phyloP scores from a whole-genome alignment of 495 filamentous ascomycete species.

The Daldinia loculata region DNA sequence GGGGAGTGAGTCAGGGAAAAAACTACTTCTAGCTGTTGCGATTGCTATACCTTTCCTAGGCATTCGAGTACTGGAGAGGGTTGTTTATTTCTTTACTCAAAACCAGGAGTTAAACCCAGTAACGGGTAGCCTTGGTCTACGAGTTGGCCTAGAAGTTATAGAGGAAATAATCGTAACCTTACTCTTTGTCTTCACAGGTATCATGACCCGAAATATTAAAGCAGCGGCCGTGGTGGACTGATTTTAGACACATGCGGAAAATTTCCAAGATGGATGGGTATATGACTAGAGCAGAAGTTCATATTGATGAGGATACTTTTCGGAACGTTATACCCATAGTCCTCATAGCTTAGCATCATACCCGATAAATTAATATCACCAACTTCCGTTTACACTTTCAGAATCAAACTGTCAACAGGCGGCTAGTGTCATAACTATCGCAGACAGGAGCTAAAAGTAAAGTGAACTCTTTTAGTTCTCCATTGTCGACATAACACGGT shows the following conservation, averaged over 20 bases:
- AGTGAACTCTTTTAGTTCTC: too few relatives aligned
- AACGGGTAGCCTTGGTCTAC: conserved; percentile 39
- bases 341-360: too few relatives aligned
- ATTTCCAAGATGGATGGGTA: too few relatives aligned
- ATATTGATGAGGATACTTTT: too few relatives aligned
- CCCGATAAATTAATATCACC: too few relatives aligned
- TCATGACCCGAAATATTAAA: conserved; percentile 43
- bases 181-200: conserved; percentile 39
- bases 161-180: conserved; percentile 48
- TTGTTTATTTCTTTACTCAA: conserved; percentile 42
- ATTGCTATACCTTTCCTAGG: conserved; percentile 44
- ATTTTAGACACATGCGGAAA: not conserved
- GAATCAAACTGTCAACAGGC: too few relatives aligned
- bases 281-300: too few relatives aligned
- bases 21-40: conserved; percentile 44
- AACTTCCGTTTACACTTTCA: too few relatives aligned
- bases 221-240: not conserved
- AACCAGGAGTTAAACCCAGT: conserved; percentile 37
- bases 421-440: too few relatives aligned
- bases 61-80: conserved; percentile 43
- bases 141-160: conserved; percentile 44
- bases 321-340: too few relatives aligned
- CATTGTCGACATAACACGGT: too few relatives aligned
- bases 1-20: conserved; percentile 19
- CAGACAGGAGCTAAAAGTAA: too few relatives aligned